Base-by-base conservation (phyloP, 164 flowering plant species). In the Magnolia changhungtana region DNA sequence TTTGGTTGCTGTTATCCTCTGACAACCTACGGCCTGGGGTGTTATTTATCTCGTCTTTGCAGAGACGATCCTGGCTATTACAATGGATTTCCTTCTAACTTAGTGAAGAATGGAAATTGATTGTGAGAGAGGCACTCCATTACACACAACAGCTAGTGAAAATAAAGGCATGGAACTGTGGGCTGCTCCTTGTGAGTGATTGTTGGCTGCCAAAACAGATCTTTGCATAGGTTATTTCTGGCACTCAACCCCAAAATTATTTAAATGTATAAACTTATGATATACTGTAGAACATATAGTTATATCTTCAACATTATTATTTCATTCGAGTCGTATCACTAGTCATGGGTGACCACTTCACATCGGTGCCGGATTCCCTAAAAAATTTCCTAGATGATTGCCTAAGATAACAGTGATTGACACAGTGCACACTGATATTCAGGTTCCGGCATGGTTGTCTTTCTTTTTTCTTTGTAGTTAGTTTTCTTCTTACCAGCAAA, bases 401-500 rank as follows among this genome's bases (percentile, higher is more conserved):
- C 61, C 61, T 55, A 11, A 55, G 61, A 55, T 11, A 55, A 55
- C 13, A 16, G 11, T 55, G 61, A 16, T 55, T 55, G 13, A 11
- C 13, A 55, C 18, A 55, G 61, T 55, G 61, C 61, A 55, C 2
- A 55, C 3, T 55, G 61, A 55, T 16, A 55, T 55, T 10, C 61
- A 9, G 18, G 1, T 5, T 37, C 45, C 6, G 18, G 61, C 13
- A 9, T 55, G 13, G 61, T 8, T 55, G 13, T 55, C 4, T 55
- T 3, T 55, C 18, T 14, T 3, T 55, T 55, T 2, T 55, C 24
- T 65, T 63, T 45, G 5, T 65, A 23, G 19, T 21, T 20, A 61
- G 67, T 73, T 24, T 63, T 24, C 51, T 74, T 61, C 69, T 68
- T 68, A 65, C 37, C 1, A 37, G 37, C 29, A 31, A 64, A 64